Base-by-base conservation (phyloP, 1,139 yeast genomes). In the Yamadazyma sp. region DNA sequence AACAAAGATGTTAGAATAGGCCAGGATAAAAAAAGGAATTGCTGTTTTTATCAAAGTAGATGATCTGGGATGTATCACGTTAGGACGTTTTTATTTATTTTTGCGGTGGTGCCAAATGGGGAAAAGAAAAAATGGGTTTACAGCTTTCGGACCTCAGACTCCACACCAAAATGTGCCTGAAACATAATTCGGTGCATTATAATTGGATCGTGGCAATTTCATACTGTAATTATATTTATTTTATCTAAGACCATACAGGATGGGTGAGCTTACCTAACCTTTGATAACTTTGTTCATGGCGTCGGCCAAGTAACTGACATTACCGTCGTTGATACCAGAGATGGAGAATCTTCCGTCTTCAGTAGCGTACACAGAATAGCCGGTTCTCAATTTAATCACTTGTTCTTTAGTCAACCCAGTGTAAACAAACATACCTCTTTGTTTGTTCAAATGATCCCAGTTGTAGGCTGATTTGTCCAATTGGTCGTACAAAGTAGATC, bases 361-460 rank as follows among this genome's bases (percentile, higher is more conserved):
- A 28, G 96, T 86, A 57, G 94, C 77, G 62, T 92, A 92, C 31
- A 92, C 82, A 31, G 88, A 84, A 66, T 69, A 84, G 56, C 87
- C 80, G 40, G 77, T 74, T 55, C 85, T 80, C 58, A 92, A 75
- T 49, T 72, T 69, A 41, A 79, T 71, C 36, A 87, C 92, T 64
- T 88, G 96, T 32, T 74, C 77, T 33, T 81, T 69, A 24, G 69
- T 62, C 49, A 92, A 76, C 10, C 97, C 96, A 31, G 97, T 91
- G 72, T 77, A 92, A 42, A 91, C 87, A 65, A 92, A 92, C 98
- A 92, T 92, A 58, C 98, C 98, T 62, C 94, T 86, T 66, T 92
- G 98, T 58, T 81, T 75, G 47, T 83, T 73, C 60, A 92, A 76
- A 61, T 87, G 96, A 44, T 83, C 85, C 98, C 98, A 92, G 59